Evolutionary conservation across 2,329 filamentous ascomycete species (phyloP).

Genomic region (Raffaelea deltoideospora): DNA sequence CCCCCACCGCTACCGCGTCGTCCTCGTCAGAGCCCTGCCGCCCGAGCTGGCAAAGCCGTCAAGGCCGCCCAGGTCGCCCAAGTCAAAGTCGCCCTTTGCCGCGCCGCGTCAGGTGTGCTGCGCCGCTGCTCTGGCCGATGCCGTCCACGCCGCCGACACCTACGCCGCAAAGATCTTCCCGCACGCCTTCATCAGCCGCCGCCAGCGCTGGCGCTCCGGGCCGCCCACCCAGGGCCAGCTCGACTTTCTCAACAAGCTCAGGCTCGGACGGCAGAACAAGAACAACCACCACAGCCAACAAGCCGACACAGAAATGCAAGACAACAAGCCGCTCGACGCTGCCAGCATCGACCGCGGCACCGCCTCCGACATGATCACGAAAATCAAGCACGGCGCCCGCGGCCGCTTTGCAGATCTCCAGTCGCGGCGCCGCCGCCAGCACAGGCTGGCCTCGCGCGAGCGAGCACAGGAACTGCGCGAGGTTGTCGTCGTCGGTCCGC

Average conservation of each 20-base stretch:
- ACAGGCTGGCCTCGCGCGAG: constrained; percentile 24
- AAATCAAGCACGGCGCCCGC: constrained; percentile 68
- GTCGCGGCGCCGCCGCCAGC: constrained; percentile 33
- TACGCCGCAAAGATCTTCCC: constrained; percentile 56
- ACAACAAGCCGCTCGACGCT: constrained; percentile 34
- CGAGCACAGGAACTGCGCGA: constrained; percentile 28
- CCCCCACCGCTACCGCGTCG: constrained; percentile 22
- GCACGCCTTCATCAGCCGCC: constrained; percentile 47
- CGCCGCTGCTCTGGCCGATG: constrained; percentile 52
- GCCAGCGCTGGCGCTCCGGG: constrained; percentile 52
- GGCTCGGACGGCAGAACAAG: too few relatives aligned
- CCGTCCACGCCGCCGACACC: constrained; percentile 73
- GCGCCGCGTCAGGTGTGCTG: constrained; percentile 53
- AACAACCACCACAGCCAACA: too few relatives aligned
- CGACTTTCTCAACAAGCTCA: constrained; percentile 52
- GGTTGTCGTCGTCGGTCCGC: constrained; percentile 39
- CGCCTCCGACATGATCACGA: constrained; percentile 83
- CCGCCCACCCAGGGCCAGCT: constrained; percentile 54
- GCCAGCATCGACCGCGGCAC: constrained; percentile 58
- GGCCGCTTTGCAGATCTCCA: constrained; percentile 42
- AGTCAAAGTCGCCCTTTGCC: constrained; percentile 53
- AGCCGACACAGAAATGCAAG: too few relatives aligned
- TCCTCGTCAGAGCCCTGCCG: constrained; percentile 33
- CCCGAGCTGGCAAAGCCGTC: constrained; percentile 22
- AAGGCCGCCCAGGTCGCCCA: too few relatives aligned